Evolutionary conservation across 75 land plant genomes (phyloP).

Genomic region (Cupressus sempervirens): DNA sequence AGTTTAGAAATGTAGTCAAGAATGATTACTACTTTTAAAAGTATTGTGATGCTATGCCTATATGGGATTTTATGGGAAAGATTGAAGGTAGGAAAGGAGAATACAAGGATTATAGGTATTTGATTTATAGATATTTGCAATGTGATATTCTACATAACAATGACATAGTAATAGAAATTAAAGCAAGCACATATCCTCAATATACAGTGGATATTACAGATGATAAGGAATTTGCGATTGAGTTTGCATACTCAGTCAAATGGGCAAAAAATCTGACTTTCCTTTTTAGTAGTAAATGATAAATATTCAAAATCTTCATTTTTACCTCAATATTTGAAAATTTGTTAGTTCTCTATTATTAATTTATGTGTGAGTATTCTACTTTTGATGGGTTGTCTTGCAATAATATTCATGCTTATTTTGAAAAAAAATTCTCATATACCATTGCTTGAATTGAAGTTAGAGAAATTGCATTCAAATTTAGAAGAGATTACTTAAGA

Average conservation of each 20-base stretch:
- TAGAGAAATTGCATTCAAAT: no score
- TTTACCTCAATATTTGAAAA: slow-evolving; percentile 55
- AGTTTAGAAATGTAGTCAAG: slow-evolving; percentile 61
- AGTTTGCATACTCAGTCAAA: slow-evolving; percentile 64
- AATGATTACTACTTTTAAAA: slow-evolving; percentile 90
- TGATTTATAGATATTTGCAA: slow-evolving; percentile 65
- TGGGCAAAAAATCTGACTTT: slow-evolving; percentile 58
- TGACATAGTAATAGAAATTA: slow-evolving; percentile 74
- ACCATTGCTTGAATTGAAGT: slow-evolving; percentile 19
- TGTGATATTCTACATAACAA: slow-evolving; percentile 65
- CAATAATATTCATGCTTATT: slow-evolving; percentile 73
- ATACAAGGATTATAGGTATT: slow-evolving; percentile 28
- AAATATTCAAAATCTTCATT: slow-evolving; percentile 64
- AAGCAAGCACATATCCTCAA: slow-evolving; percentile 57
- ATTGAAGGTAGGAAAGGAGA: slow-evolving; percentile 36
- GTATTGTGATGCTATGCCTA: slow-evolving; percentile 91
- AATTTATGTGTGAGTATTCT: slow-evolving; percentile 80
- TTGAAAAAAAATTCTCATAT: slow-evolving; percentile 91
- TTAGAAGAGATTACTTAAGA: no score
- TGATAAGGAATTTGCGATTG: slow-evolving; percentile 50
- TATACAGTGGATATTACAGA: slow-evolving; percentile 66
- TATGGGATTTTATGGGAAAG: slow-evolving; percentile 91
- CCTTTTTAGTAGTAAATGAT: slow-evolving; percentile 58
- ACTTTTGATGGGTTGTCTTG: slow-evolving; percentile 72
- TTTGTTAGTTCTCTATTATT: slow-evolving; percentile 88